Evolutionary conservation across 306 rosid genomes (phyloP).

Genomic region (Casuarina glauca): DNA sequence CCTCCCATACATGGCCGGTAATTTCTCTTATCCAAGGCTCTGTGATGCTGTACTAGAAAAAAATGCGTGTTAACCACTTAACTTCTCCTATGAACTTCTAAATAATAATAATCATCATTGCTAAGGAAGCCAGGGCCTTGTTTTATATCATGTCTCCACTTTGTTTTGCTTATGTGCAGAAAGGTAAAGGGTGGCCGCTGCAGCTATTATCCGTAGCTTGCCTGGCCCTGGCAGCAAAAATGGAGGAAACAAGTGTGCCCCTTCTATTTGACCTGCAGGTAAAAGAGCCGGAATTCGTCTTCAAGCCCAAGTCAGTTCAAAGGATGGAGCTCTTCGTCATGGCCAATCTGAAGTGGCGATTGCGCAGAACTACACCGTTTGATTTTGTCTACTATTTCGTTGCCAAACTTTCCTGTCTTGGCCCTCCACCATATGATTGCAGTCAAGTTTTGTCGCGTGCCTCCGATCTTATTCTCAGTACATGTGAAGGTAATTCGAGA

Average conservation of each 20-base stretch:
- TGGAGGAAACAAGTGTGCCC: slow-evolving; percentile 51
- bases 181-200: slow-evolving; percentile 41
- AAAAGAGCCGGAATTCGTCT: slow-evolving; percentile 35
- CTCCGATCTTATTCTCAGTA: slow-evolving; percentile 35
- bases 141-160: not conserved
- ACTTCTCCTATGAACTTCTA: not conserved
- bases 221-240: slow-evolving; percentile 49
- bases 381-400: slow-evolving; percentile 41
- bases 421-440: slow-evolving; percentile 12
- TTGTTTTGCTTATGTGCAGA: slow-evolving; percentile 27
- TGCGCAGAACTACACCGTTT: slow-evolving; percentile 42
- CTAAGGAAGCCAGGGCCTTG: not conserved
- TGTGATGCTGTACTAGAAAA: not conserved
- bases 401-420: slow-evolving; percentile 30
- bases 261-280: slow-evolving; percentile 42
- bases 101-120: not conserved
- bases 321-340: slow-evolving; percentile 51
- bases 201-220: slow-evolving; percentile 52
- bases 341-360: slow-evolving; percentile 48
- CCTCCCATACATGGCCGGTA: slow-evolving; percentile 21
- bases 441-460: slow-evolving; percentile 25
- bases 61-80: too few relatives aligned
- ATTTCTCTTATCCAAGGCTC: not conserved
- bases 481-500: slow-evolving; percentile 32
- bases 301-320: slow-evolving; percentile 48